phyloP scores from a whole-genome alignment of 495 filamentous ascomycete genomes.

The Daldinia decipiens region DNA sequence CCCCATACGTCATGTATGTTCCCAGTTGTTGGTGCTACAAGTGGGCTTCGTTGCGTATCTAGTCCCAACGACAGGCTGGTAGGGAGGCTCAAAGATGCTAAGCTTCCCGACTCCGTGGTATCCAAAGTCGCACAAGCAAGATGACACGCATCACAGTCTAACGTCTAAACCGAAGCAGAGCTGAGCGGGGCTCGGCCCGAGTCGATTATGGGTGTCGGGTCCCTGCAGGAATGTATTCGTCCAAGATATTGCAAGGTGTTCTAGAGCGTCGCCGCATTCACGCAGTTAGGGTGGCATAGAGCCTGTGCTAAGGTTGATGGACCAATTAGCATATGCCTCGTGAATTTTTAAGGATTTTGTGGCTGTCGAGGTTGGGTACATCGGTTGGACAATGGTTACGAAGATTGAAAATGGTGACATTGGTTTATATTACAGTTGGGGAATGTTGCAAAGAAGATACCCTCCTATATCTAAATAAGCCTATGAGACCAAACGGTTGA shows the following conservation, averaged over 20 bases:
- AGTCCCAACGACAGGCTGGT: neutral
- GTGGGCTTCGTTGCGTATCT: neutral
- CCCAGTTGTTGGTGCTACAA: neutral
- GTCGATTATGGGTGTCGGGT: neutral
- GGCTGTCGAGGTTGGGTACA: constrained; percentile 3
- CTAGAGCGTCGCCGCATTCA: neutral
- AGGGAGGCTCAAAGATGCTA: neutral
- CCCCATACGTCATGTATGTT: neutral
- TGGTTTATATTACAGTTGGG: constrained; percentile 16
- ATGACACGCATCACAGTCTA: neutral
- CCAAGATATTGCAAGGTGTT: neutral
- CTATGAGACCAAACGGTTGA: constrained; percentile 2
- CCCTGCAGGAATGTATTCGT: neutral
- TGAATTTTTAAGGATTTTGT: constrained; percentile 9
- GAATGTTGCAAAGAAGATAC: constrained; percentile 14
- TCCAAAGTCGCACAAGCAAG: neutral
- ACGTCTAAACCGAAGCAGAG: neutral
- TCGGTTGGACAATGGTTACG: neutral
- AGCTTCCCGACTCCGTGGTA: constrained; percentile 10
- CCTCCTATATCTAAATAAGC: constrained; percentile 17
- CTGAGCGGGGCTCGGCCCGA: constrained; percentile 8
- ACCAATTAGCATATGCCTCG: constrained; percentile 6
- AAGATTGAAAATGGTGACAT: too few relatives aligned
- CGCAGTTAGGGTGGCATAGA: neutral
- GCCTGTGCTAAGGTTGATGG: constrained; percentile 3